Evolutionary conservation across 2,329 filamentous ascomycete species (phyloP).

Genomic region (Amauroascus verrucosus): DNA sequence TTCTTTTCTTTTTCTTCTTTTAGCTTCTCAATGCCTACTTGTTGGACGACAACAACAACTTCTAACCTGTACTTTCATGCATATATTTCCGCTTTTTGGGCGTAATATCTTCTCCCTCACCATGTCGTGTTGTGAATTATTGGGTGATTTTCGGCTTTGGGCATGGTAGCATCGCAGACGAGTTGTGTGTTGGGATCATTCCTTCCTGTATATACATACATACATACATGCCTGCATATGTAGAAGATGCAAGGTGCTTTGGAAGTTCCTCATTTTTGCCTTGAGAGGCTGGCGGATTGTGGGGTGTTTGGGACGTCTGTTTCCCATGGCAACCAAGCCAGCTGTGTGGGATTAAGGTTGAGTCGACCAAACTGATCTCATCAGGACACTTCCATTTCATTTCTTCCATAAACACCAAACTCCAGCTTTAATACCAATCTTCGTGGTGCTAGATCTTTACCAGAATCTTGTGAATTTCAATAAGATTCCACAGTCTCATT

Average conservation of each 20-base stretch:
- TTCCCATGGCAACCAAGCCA: conserved; percentile 14
- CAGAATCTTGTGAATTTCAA: neutral
- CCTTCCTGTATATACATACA: conserved; percentile 9
- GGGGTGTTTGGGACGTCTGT: neutral
- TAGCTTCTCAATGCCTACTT: neutral
- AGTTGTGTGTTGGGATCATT: conserved; percentile 2
- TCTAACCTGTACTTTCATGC: neutral
- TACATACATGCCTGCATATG: neutral
- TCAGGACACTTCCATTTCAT: too few species aligned
- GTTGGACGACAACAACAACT: neutral
- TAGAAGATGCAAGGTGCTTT: neutral
- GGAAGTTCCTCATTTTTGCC: neutral
- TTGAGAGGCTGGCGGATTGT: too few species aligned
- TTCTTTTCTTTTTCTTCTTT: too few species aligned
- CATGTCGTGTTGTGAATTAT: neutral
- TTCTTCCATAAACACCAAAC: too few species aligned
- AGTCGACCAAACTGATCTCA: neutral
- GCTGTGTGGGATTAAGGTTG: too few species aligned
- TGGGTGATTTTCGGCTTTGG: neutral
- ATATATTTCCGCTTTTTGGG: neutral
- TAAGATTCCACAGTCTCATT: neutral
- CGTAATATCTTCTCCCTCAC: neutral
- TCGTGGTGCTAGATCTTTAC: too few species aligned
- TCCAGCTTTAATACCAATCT: too few species aligned
- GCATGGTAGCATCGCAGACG: conserved; percentile 3